Percentiles rank a stretch among this genome's conserved stretches.
phyloP scores from a whole-genome alignment of 495 filamentous ascomycete species.

The Hypoxylon crocopeplum region DNA sequence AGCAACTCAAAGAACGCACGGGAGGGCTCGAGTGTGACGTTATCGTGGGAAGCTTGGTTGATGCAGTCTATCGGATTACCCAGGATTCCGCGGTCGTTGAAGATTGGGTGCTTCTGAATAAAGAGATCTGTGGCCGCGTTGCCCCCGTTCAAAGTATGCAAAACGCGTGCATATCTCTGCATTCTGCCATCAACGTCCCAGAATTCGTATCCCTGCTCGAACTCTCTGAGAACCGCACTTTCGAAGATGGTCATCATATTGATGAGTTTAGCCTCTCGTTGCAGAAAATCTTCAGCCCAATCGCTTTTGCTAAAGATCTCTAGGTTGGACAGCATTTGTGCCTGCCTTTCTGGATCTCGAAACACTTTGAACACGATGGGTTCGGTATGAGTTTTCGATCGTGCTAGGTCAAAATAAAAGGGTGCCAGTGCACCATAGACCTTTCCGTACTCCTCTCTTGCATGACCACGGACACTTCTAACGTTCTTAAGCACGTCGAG shows the following conservation, averaged over 20 bases:
- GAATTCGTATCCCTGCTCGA: slow-evolving; percentile 88
- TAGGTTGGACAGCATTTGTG: slow-evolving; percentile 83
- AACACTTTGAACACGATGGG: slow-evolving; percentile 86
- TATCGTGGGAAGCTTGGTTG: slow-evolving; percentile 64
- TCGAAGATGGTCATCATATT: slow-evolving; percentile 86
- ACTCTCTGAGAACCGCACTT: slow-evolving; percentile 86
- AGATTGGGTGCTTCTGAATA: slow-evolving; percentile 84
- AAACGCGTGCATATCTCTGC: slow-evolving; percentile 85
- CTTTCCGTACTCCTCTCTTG: slow-evolving; percentile 88
- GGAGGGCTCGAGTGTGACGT: slow-evolving; percentile 77
- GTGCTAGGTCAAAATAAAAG: slow-evolving; percentile 83
- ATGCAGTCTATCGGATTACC: slow-evolving; percentile 86
- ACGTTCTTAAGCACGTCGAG: slow-evolving; percentile 71
- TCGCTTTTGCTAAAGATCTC: slow-evolving; percentile 80
- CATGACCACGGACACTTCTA: slow-evolving; percentile 82
- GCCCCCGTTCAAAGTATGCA: slow-evolving; percentile 83
- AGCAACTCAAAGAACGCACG: slow-evolving; percentile 80
- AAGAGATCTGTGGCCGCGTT: slow-evolving; percentile 80
- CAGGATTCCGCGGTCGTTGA: slow-evolving; percentile 72
- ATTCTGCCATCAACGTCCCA: slow-evolving; percentile 88
- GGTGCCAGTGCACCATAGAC: slow-evolving; percentile 87
- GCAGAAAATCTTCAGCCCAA: slow-evolving; percentile 72
- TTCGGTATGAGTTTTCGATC: slow-evolving; percentile 75
- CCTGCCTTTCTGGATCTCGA: slow-evolving; percentile 85
- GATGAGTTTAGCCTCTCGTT: slow-evolving; percentile 72